phyloP scores from a whole-genome alignment of 495 filamentous ascomycete genomes.

The Niebla homalea region DNA sequence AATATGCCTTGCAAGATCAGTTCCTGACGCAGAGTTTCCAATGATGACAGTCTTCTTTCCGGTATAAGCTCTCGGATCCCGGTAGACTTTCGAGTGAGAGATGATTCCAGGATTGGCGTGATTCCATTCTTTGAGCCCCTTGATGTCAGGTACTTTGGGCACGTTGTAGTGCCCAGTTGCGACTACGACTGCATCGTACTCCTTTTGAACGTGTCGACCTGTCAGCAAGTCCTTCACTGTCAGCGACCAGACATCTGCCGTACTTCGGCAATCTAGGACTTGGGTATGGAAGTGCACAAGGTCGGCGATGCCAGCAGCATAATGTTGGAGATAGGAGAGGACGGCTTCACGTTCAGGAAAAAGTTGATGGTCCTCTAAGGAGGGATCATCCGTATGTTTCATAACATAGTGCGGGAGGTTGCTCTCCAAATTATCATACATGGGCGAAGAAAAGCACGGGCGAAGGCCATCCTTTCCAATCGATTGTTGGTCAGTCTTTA shows the following conservation, averaged over 20 bases:
- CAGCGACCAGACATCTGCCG: slow-evolving; percentile 38
- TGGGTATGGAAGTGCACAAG: slow-evolving; percentile 45
- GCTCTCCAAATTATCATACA: slow-evolving; percentile 71
- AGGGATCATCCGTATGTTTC: slow-evolving; percentile 59
- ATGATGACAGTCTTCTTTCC: slow-evolving; percentile 61
- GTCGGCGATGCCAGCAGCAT: slow-evolving; percentile 48
- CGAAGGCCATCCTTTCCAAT: slow-evolving; percentile 14
- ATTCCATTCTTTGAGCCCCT: slow-evolving; percentile 45
- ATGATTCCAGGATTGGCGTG: slow-evolving; percentile 47
- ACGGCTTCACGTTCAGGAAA: slow-evolving; percentile 61
- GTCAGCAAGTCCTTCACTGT: slow-evolving; percentile 35
- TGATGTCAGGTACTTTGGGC: slow-evolving; percentile 55
- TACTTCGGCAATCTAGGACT: slow-evolving; percentile 34
- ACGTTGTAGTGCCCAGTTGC: slow-evolving; percentile 71
- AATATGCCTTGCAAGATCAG: slow-evolving; percentile 73
- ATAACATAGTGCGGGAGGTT: slow-evolving; percentile 81
- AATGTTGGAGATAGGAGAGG: slow-evolving; percentile 58
- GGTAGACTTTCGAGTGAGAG: slow-evolving; percentile 71
- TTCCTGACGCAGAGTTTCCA: slow-evolving; percentile 63
- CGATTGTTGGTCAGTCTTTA: slow-evolving; percentile 3
- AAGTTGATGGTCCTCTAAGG: slow-evolving; percentile 47
- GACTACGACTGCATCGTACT: slow-evolving; percentile 67
- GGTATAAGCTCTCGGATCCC: slow-evolving; percentile 43
- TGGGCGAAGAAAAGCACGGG: slow-evolving; percentile 48
- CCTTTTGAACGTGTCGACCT: slow-evolving; percentile 20